A percentile compares a stretch with the other conserved stretches of the same genome.
Conservation (phyloP, 257 asterid genomes). For the Fraxinus pennsylvanica region DNA sequence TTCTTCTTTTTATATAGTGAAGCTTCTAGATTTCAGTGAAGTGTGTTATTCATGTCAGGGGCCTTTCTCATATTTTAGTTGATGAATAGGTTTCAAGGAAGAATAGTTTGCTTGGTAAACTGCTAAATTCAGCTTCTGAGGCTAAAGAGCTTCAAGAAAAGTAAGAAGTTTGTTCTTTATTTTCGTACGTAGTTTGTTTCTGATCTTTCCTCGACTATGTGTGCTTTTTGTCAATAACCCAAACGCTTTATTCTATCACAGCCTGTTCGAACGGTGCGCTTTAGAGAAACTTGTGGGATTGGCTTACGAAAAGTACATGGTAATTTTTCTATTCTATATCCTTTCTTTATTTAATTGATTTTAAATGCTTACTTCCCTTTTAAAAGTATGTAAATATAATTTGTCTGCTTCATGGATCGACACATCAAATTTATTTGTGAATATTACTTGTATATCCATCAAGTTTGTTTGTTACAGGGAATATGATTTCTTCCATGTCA, state of each 20-base stretch:
- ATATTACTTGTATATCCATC: too few species aligned
- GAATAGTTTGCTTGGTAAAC: slow-evolving; percentile 56
- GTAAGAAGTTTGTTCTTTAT: slow-evolving; percentile 43
- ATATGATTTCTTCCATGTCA: too few species aligned
- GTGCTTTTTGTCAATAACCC: slow-evolving; percentile 24
- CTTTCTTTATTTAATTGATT: slow-evolving; percentile 15
- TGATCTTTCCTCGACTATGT: slow-evolving; percentile 21
- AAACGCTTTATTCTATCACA: slow-evolving; percentile 38
- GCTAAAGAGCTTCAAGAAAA: slow-evolving; percentile 65
- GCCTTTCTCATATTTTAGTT: slow-evolving; percentile 27
- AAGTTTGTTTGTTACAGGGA: too few species aligned
- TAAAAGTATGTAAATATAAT: slow-evolving; percentile 20
- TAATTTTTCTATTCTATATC: slow-evolving; percentile 34
- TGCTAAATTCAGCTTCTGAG: slow-evolving; percentile 54
- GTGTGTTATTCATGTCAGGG: slow-evolving; percentile 8
- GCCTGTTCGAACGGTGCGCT: slow-evolving; percentile 76
- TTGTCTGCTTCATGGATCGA: slow-evolving; percentile 22
- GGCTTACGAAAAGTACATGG: slow-evolving; percentile 89
- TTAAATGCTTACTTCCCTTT: slow-evolving; percentile 13
- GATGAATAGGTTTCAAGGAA: slow-evolving; percentile 59
- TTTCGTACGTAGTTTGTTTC: slow-evolving; percentile 24
- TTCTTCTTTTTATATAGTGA: slow-evolving; percentile 7
- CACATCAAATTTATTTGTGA: not conserved
- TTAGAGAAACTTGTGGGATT: slow-evolving; percentile 73
- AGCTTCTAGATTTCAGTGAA: slow-evolving; percentile 18